Conservation (phyloP, 768 basidiomycete species). For the Podaxis pistillaris region DNA sequence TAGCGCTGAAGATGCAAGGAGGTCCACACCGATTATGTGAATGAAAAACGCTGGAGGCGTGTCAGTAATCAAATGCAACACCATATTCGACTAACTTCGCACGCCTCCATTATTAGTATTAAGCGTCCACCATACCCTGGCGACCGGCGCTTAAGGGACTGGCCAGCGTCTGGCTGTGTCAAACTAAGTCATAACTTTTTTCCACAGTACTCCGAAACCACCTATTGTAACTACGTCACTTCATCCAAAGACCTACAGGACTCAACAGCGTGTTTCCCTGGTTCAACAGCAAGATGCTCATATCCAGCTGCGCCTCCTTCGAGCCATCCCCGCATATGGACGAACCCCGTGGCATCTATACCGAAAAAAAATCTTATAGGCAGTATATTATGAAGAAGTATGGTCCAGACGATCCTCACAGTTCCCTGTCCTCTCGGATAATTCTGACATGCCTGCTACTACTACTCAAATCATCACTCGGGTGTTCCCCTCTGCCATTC, state of each 20-base stretch:
- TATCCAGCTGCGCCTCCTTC: background rate
- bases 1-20: background rate
- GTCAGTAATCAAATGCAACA: background rate
- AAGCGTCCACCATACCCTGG: background rate
- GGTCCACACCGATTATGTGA: no score
- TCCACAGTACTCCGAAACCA: background rate
- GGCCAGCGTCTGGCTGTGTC: background rate
- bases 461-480: background rate
- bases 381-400: no score
- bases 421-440: background rate
- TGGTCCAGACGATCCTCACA: no score
- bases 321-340: background rate
- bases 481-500: slow-evolving; percentile 2
- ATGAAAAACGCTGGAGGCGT: background rate
- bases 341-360: background rate
- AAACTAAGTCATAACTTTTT: background rate
- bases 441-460: background rate
- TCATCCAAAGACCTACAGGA: background rate
- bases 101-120: background rate
- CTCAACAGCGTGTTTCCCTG: background rate
- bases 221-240: background rate
- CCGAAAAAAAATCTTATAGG: background rate
- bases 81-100: background rate
- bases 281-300: background rate
- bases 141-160: background rate